Evolutionary conservation across 2,329 filamentous ascomycete species (phyloP).

Genomic region (Colletotrichum gigasporum): DNA sequence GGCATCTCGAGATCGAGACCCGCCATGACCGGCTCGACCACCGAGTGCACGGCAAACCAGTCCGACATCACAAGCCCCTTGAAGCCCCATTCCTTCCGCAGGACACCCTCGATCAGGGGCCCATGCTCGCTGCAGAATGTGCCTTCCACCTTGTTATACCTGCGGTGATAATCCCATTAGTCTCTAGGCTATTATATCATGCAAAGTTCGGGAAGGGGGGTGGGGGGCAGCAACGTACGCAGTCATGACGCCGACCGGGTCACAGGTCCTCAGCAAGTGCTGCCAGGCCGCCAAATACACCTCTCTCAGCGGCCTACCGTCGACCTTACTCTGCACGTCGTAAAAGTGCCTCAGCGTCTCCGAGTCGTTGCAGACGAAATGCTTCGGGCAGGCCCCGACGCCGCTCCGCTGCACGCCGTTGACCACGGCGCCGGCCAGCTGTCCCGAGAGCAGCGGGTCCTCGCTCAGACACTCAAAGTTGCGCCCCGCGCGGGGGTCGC

Average conservation of each 20-base stretch:
- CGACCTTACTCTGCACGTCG: constrained; percentile 19
- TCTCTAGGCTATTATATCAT: no score
- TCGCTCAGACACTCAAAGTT: constrained; percentile 54
- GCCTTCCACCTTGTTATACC: constrained; percentile 41
- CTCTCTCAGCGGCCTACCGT: constrained; percentile 31
- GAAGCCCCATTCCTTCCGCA: constrained; percentile 45
- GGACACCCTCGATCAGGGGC: constrained; percentile 34
- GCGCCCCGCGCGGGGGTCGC: constrained; percentile 52
- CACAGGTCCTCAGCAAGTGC: constrained; percentile 25
- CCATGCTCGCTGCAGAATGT: constrained; percentile 35
- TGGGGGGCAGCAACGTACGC: constrained; percentile 10
- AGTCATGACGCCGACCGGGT: constrained; percentile 33
- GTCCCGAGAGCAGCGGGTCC: constrained; percentile 53
- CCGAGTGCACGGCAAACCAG: constrained; percentile 45
- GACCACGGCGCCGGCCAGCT: constrained; percentile 49
- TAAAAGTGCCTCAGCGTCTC: constrained; percentile 34
- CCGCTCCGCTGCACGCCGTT: constrained; percentile 48
- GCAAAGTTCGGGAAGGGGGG: no score
- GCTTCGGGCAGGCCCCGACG: constrained; percentile 48
- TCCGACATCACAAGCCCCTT: constrained; percentile 46
- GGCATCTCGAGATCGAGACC: constrained; percentile 47
- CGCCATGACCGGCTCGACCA: constrained; percentile 39
- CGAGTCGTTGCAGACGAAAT: constrained; percentile 50
- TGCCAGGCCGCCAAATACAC: constrained; percentile 35
- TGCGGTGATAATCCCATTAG: constrained; percentile 10